Evolutionary conservation across 2,329 filamentous ascomycete genomes (phyloP).

Genomic region (Periconia digitata): DNA sequence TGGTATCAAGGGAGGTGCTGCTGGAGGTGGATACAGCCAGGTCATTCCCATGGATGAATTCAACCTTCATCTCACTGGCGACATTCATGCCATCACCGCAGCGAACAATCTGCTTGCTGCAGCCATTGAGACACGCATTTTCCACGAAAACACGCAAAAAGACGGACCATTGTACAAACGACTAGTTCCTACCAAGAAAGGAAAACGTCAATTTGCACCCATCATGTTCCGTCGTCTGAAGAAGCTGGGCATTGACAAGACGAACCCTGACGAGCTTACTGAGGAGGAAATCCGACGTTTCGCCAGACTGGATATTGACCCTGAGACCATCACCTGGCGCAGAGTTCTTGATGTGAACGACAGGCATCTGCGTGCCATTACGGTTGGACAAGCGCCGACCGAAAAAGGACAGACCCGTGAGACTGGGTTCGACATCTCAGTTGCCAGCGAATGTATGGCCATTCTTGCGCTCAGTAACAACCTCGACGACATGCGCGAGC

Average conservation of each 20-base stretch:
- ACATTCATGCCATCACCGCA: constrained; percentile 95
- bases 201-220: constrained; percentile 80
- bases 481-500: constrained; percentile 85
- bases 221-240: constrained; percentile 92
- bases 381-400: constrained; percentile 82
- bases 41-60: constrained; percentile 99
- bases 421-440: constrained; percentile 96
- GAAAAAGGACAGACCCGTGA: constrained; percentile 87
- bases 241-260: constrained; percentile 96
- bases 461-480: constrained; percentile 91
- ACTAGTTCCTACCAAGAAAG: constrained; percentile 79
- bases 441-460: constrained; percentile 97
- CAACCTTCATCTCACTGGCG: constrained; percentile 94
- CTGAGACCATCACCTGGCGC: constrained; percentile 95
- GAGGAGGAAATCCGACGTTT: constrained; percentile 86
- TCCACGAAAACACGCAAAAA: constrained; percentile 95
- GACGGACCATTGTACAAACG: constrained; percentile 84
- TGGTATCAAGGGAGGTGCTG: constrained; percentile 97
- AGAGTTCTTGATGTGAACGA: constrained; percentile 97
- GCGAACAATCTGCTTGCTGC: constrained; percentile 97
- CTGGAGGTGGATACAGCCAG: constrained; percentile 96
- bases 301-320: constrained; percentile 93
- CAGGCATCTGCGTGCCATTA: constrained; percentile 85
- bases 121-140: constrained; percentile 96
- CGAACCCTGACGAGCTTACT: constrained; percentile 85